phyloP scores from a whole-genome alignment of 306 rosid species.

The Morella rubra region DNA sequence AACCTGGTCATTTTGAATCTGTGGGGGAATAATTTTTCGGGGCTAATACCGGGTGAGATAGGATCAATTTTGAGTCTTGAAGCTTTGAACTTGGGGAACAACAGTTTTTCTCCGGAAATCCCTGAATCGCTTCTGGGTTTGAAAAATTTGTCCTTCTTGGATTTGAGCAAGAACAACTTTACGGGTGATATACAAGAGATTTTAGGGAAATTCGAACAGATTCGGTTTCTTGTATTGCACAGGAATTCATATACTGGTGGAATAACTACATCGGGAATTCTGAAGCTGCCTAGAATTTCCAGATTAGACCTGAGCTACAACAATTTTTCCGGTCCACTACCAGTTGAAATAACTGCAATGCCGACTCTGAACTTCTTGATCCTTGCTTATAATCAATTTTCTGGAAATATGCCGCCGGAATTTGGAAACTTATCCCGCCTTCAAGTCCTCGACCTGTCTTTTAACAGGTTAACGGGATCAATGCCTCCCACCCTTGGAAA shows the following conservation, averaged over 20 bases:
- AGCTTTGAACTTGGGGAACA: conserved; percentile 66
- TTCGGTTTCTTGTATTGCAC: conserved; percentile 69
- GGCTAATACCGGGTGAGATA: conserved; percentile 60
- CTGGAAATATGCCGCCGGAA: conserved; percentile 61
- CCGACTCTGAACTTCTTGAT: conserved; percentile 57
- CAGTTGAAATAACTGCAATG: conserved; percentile 63
- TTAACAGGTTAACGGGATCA: conserved; percentile 61
- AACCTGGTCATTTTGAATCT: conserved; percentile 51
- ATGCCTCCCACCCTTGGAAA: conserved; percentile 81
- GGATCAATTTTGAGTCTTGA: conserved; percentile 56
- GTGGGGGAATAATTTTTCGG: conserved; percentile 57
- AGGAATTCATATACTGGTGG: conserved; percentile 70
- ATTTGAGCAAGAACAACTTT: conserved; percentile 73
- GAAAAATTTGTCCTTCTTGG: conserved; percentile 68
- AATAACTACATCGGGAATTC: conserved; percentile 64
- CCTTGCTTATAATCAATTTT: conserved; percentile 74
- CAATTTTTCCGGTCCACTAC: conserved; percentile 73
- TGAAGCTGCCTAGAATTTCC: conserved; percentile 49
- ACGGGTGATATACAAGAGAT: conserved; percentile 62
- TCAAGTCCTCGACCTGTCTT: conserved; percentile 83
- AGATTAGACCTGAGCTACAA: conserved; percentile 74
- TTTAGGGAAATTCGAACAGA: conserved; percentile 67
- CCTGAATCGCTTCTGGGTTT: conserved; percentile 62
- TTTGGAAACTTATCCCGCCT: conserved; percentile 52
- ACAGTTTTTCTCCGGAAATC: conserved; percentile 62